These are phyloP conservation scores for Forsythia suspensa DNA, from an alignment of 257 asterid genomes.

Conservation along the genomic window DNA sequence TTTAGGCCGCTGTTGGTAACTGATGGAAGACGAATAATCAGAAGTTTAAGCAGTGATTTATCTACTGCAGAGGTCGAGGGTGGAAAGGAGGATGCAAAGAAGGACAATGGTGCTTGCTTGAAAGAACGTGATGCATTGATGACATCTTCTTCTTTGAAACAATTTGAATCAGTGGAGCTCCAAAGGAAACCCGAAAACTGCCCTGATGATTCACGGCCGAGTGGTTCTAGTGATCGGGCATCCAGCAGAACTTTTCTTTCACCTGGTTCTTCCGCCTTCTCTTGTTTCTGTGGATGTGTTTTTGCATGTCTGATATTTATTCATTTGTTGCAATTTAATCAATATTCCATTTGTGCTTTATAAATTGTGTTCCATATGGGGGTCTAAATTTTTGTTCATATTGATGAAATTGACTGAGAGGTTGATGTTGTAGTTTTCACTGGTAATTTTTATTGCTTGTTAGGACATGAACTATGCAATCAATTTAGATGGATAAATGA, in stretches of 20 bases:
- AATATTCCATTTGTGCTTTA: background rate
- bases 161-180: slow-evolving; percentile 15
- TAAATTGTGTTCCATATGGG: background rate
- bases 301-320: background rate
- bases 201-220: background rate
- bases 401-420: background rate
- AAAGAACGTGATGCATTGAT: slow-evolving; percentile 1
- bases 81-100: slow-evolving; percentile 11
- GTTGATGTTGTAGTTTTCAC: too few relatives aligned
- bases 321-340: background rate
- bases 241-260: slow-evolving; percentile 14
- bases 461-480: background rate
- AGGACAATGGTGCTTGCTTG: slow-evolving; percentile 3
- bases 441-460: background rate
- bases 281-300: background rate
- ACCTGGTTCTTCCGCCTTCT: slow-evolving; percentile 35
- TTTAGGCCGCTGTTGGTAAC: slow-evolving; percentile 39
- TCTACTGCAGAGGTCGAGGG: slow-evolving; percentile 20
- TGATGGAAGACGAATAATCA: slow-evolving; percentile 24
- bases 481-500: background rate
- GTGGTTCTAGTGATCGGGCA: slow-evolving; percentile 14
- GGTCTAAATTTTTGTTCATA: background rate
- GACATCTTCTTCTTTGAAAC: slow-evolving; percentile 17
- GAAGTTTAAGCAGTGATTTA: slow-evolving; percentile 21
- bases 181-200: slow-evolving; percentile 10